Base-by-base conservation (phyloP, 345 rosid species). In the Populus pruinosa region DNA sequence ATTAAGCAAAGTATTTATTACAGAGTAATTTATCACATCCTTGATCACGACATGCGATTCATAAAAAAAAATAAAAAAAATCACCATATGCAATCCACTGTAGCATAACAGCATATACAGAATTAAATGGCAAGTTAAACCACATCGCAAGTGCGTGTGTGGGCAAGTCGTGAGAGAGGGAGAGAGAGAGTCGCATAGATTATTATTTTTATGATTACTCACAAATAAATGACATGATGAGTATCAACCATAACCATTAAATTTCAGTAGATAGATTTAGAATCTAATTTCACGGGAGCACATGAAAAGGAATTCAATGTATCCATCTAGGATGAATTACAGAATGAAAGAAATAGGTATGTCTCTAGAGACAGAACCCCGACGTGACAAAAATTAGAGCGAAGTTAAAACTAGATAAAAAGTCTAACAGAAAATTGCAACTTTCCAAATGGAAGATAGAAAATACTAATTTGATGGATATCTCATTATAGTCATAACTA, bases 1-100 rank as follows among this genome's bases (percentile, higher is more conserved):
- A 76, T 64, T 63, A 69, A n/a, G 67, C 66, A 53, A 76, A 70
- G 76, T 9, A 36, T 18, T 50, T 31, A 35, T 31, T 23, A 1
- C 11, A 59, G 64, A 11, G 53, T 67, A 77, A 75, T 50, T 73
- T 72, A 74, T 53, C 17, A 36, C 43, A 47, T n/a, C 27, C 50
- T 72, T 76, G 80, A 39, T 6, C 41, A 59, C n/a, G 35, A 31
- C 35, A n/a, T 0, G 39, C 7, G 14, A 8, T 38, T 17, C 39
- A 31, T 20, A 59, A 4, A 14, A 10, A 6, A 27, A 27, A 27
- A 27, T 27, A 27, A 20, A 3, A 29, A 66, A 21, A 49, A 17
- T n/a, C 33, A 43, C 39, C n/a, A 47, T 25, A 2, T 23, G 2
- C 21, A 53, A 31, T 33, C 2, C 43, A 35, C 35, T 29, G 31